phyloP scores from a whole-genome alignment of 1,139 yeast genomes.

The Yamadazyma oceani region DNA sequence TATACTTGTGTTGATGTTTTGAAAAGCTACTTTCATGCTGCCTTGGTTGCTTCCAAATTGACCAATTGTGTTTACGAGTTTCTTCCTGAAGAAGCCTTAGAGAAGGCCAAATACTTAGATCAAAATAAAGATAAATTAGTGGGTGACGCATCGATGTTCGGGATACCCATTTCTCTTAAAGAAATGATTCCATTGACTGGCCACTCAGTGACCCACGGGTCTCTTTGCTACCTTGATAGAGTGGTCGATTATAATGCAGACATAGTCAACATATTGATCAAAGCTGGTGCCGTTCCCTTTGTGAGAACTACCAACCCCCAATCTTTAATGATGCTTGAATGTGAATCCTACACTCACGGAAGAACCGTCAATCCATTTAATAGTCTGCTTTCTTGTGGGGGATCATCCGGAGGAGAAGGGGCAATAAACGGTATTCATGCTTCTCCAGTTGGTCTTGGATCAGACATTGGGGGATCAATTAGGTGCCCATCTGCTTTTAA shows the following conservation, averaged over 20 bases:
- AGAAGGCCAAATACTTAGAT: constrained; percentile 20
- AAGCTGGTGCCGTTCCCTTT: constrained; percentile 22
- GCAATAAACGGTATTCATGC: constrained; percentile 25
- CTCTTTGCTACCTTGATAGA: constrained; percentile 11
- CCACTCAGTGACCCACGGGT: constrained; percentile 6
- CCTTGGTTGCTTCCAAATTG: constrained; percentile 21
- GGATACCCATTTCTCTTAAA: constrained; percentile 26
- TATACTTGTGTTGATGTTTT: constrained; percentile 26
- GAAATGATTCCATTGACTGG: constrained; percentile 16
- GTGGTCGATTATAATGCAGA: constrained; percentile 23
- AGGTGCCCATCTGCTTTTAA: constrained; percentile 28
- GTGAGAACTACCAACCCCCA: constrained; percentile 57
- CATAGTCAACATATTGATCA: constrained; percentile 19
- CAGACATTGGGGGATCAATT: constrained; percentile 33
- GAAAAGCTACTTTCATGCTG: constrained; percentile 28
- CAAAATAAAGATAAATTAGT: constrained; percentile 14
- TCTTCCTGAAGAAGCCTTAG: constrained; percentile 20
- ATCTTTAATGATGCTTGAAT: constrained; percentile 55
- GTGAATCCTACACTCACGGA: constrained; percentile 50
- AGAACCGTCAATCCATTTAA: constrained; percentile 56
- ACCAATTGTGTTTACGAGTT: constrained; percentile 25
- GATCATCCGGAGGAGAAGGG: constrained; percentile 30
- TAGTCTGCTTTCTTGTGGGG: constrained; percentile 52
- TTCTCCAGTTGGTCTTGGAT: constrained; percentile 26
- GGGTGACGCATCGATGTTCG: constrained; percentile 18